Percentiles rank a stretch among this genome's conserved stretches.
Evolutionary conservation across 306 rosid species (phyloP).

Genomic region (Macrotyloma uniflorum): DNA sequence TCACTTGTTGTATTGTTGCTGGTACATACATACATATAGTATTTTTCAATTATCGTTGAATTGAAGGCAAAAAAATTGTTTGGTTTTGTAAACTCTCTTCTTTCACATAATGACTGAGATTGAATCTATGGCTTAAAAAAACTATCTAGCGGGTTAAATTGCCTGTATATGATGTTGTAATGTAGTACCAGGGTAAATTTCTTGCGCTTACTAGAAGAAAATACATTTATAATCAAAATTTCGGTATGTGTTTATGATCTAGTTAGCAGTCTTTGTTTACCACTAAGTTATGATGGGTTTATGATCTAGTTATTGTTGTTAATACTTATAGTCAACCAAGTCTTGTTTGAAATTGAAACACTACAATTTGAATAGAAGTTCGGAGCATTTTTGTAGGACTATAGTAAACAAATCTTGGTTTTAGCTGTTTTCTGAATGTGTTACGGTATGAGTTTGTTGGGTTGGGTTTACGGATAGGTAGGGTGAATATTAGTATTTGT

Average conservation of each 20-base stretch:
- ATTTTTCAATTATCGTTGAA: not conserved
- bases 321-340: not conserved
- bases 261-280: constrained; percentile 26
- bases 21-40: not conserved
- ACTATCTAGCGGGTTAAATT: not conserved
- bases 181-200: constrained; percentile 7
- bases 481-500: not conserved
- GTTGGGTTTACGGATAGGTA: not conserved
- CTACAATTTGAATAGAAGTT: not conserved
- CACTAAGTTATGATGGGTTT: not conserved
- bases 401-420: not conserved
- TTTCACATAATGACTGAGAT: not conserved
- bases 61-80: not conserved
- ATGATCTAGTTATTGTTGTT: not conserved
- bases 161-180: not conserved
- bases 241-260: constrained; percentile 1
- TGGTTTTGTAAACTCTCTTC: not conserved
- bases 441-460: not conserved
- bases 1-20: not conserved
- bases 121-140: not conserved
- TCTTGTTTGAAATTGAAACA: constrained; percentile 6
- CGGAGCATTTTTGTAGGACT: not conserved
- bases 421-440: not conserved
- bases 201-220: not conserved
- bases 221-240: constrained; percentile 9